phyloP scores from a whole-genome alignment of 2,329 filamentous ascomycete genomes.

The Anthostomella pinea region DNA sequence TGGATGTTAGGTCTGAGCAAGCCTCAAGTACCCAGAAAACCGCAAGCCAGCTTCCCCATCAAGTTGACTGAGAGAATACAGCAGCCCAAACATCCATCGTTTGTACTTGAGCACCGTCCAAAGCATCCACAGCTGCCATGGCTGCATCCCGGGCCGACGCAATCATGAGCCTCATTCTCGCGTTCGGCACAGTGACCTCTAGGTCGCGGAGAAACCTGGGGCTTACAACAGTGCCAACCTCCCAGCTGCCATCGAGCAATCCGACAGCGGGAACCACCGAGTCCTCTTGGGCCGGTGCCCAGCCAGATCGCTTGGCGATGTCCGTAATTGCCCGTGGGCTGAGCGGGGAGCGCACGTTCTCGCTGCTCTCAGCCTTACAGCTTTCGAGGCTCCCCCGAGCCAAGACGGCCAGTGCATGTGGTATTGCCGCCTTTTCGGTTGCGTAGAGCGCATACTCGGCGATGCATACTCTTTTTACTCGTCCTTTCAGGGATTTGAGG shows the following conservation, averaged over 20 bases:
- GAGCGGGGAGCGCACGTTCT: conserved; percentile 48
- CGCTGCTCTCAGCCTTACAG: conserved; percentile 34
- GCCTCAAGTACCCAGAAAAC: too few species aligned
- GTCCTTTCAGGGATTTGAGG: conserved; percentile 34
- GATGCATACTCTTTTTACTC: conserved; percentile 37
- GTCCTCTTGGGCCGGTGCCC: conserved; percentile 35
- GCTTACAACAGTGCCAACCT: conserved; percentile 5
- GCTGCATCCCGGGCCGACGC: conserved; percentile 33
- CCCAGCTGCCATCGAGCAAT: conserved; percentile 7
- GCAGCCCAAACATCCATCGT: conserved; percentile 44
- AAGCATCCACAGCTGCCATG: conserved; percentile 25
- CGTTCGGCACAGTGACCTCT: conserved; percentile 25
- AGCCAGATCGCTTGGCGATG: conserved; percentile 36
- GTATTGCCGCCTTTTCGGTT: conserved; percentile 35
- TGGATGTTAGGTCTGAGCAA: too few species aligned
- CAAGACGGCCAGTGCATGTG: conserved; percentile 52
- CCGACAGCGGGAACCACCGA: conserved; percentile 29
- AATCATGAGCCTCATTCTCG: conserved; percentile 29
- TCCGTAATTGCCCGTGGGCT: conserved; percentile 39
- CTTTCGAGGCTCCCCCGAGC: conserved; percentile 42
- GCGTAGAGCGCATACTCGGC: conserved; percentile 47
- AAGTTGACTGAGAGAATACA: too few species aligned
- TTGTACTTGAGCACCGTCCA: conserved; percentile 30
- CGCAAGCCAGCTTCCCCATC: too few species aligned
- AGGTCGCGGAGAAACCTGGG: conserved; percentile 23